A percentile compares a stretch with the other conserved stretches of the same genome.
Evolutionary conservation across 2,329 filamentous ascomycete genomes (phyloP).

Genomic region (Phyllosticta citriasiana): DNA sequence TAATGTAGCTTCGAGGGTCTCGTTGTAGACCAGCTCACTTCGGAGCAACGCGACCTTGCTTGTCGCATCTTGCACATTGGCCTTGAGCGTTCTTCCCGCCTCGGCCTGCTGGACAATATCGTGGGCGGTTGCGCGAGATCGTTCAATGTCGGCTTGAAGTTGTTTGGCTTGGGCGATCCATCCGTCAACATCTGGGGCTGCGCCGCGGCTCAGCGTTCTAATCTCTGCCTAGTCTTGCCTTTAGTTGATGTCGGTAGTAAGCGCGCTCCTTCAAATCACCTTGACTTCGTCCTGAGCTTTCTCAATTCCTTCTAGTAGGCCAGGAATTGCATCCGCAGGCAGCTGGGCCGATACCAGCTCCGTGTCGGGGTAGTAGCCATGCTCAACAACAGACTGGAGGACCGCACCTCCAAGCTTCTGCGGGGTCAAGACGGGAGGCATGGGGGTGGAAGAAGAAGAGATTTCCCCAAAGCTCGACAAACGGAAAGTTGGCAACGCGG

Average conservation of each 20-base stretch:
- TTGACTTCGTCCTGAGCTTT: constrained; percentile 45
- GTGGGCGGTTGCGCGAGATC: constrained; percentile 66
- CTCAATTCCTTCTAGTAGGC: constrained; percentile 41
- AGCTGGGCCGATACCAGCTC: constrained; percentile 46
- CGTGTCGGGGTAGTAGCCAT: constrained; percentile 46
- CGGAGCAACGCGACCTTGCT: constrained; percentile 47
- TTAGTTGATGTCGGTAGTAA: constrained; percentile 17
- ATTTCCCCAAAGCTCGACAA: background rate
- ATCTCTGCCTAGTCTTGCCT: constrained; percentile 51
- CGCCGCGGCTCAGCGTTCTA: constrained; percentile 63
- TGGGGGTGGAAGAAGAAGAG: background rate
- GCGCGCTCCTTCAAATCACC: constrained; percentile 23
- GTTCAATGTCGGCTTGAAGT: constrained; percentile 75
- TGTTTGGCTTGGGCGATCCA: constrained; percentile 81
- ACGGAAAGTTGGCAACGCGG: background rate
- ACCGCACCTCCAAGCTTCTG: constrained; percentile 47
- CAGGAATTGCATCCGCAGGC: constrained; percentile 37
- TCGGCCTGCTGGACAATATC: constrained; percentile 74
- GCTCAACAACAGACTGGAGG: constrained; percentile 49
- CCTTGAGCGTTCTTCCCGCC: constrained; percentile 52
- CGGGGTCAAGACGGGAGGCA: constrained; percentile 19
- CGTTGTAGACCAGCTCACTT: constrained; percentile 50
- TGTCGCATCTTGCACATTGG: constrained; percentile 51
- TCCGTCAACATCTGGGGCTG: constrained; percentile 66
- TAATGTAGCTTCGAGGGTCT: constrained; percentile 40